phyloP scores from a whole-genome alignment of 2,329 filamentous ascomycete genomes.

The Pleurostoma richardsiae region DNA sequence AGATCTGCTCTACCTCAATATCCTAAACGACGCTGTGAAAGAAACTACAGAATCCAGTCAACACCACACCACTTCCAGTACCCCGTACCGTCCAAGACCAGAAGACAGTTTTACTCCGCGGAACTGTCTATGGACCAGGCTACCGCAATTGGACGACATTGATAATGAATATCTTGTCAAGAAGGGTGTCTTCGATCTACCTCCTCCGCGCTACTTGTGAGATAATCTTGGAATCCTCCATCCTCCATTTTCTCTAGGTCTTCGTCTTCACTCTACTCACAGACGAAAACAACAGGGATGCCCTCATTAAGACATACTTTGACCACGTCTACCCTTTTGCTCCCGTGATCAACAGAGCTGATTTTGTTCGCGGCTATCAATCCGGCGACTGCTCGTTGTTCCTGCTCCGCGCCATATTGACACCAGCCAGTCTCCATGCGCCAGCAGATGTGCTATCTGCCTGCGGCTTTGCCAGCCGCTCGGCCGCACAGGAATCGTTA shows the following conservation, averaged over 20 bases:
- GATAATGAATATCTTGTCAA: slow-evolving; percentile 16
- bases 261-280: slow-evolving; percentile 8
- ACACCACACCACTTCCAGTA: slow-evolving; percentile 12
- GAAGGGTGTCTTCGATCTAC: slow-evolving; percentile 18
- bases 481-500: slow-evolving; percentile 15
- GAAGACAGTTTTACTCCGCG: slow-evolving; percentile 13
- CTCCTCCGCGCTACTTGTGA: slow-evolving; percentile 12
- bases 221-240: slow-evolving; percentile 7
- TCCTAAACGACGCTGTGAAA: slow-evolving; percentile 15
- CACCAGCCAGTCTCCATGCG: slow-evolving; percentile 14
- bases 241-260: slow-evolving; percentile 4
- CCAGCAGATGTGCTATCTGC: slow-evolving; percentile 14
- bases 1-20: slow-evolving; percentile 17
- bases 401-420: slow-evolving; percentile 14
- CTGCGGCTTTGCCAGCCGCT: slow-evolving; percentile 14
- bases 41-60: slow-evolving; percentile 14
- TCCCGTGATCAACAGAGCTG: slow-evolving; percentile 14
- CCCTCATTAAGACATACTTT: slow-evolving; percentile 16
- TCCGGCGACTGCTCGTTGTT: slow-evolving; percentile 15
- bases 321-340: slow-evolving; percentile 15
- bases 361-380: slow-evolving; percentile 15
- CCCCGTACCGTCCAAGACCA: slow-evolving; percentile 9
- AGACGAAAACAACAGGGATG: slow-evolving; percentile 10
- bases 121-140: slow-evolving; percentile 13
- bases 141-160: slow-evolving; percentile 14